A percentile compares a stretch with the other conserved stretches of the same genome.
These are phyloP conservation scores for Narthecium ossifragum DNA, from an alignment of 106 monocot genomes.

Conservation along the genomic window DNA sequence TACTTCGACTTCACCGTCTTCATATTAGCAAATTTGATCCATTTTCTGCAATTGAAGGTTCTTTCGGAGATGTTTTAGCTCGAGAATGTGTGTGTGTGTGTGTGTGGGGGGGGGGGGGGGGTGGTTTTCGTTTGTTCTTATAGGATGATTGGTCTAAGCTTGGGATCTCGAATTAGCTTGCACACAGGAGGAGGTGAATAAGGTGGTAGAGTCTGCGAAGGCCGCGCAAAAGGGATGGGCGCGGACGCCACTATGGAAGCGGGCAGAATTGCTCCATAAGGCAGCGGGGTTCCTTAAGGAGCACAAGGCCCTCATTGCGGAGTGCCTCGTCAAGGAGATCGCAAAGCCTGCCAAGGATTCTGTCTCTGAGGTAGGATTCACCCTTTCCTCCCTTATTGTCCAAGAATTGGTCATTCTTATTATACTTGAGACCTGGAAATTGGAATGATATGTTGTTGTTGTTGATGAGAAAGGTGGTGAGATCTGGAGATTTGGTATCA, in stretches of 20 bases:
- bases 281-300: constrained; percentile 88
- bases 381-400: not conserved
- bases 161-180: no score
- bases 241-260: constrained; percentile 91
- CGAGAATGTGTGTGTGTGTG: no score
- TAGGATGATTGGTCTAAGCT: no score
- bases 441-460: no score
- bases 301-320: constrained; percentile 79
- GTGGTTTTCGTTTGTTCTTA: no score
- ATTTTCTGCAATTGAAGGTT: no score
- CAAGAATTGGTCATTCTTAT: not conserved
- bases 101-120: no score
- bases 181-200: constrained; percentile 98
- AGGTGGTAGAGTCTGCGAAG: constrained; percentile 75
- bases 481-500: constrained; percentile 89
- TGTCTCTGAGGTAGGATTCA: constrained; percentile 52
- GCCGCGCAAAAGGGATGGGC: constrained; percentile 92
- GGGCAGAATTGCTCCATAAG: constrained; percentile 89
- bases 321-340: constrained; percentile 97
- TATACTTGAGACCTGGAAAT: not conserved
- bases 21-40: no score
- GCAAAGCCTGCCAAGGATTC: constrained; percentile 98
- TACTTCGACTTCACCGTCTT: no score
- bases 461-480: constrained; percentile 66
- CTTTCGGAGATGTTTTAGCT: no score